Conservation (phyloP, 805 yeast genomes). For the Candida verbasci region DNA sequence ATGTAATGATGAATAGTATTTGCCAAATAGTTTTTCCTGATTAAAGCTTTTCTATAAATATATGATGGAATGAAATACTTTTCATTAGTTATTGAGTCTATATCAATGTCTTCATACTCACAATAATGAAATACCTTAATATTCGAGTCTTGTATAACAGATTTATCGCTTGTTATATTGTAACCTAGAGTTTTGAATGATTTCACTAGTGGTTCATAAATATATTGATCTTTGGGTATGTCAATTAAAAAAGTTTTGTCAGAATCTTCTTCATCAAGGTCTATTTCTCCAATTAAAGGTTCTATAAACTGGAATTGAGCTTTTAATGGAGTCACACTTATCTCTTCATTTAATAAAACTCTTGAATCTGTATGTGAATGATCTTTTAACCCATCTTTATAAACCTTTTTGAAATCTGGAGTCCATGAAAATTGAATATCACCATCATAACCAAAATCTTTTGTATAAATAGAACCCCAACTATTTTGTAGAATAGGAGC, state of each 20-base stretch:
- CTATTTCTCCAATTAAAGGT: slow-evolving; percentile 55
- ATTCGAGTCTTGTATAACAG: slow-evolving; percentile 21
- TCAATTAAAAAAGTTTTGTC: slow-evolving; percentile 27
- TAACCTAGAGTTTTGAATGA: slow-evolving; percentile 27
- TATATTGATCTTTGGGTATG: slow-evolving; percentile 35
- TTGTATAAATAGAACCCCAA: slow-evolving; percentile 67
- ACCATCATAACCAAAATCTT: slow-evolving; percentile 19
- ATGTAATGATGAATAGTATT: slow-evolving; percentile 71
- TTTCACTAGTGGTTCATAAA: slow-evolving; percentile 36
- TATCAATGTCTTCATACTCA: slow-evolving; percentile 84
- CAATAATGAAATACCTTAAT: slow-evolving; percentile 66
- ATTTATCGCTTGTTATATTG: slow-evolving; percentile 13
- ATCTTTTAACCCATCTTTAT: slow-evolving; percentile 41
- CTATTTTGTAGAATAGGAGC: slow-evolving; percentile 78
- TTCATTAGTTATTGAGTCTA: slow-evolving; percentile 52
- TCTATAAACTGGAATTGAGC: slow-evolving; percentile 63
- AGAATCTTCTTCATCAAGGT: slow-evolving; percentile 25
- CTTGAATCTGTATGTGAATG: slow-evolving; percentile 62
- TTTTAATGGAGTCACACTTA: slow-evolving; percentile 52
- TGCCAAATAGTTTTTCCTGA: slow-evolving; percentile 86
- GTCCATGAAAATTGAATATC: slow-evolving; percentile 66
- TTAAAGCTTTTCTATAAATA: slow-evolving; percentile 83
- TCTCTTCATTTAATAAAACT: slow-evolving; percentile 58
- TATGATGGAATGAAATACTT: slow-evolving; percentile 72
- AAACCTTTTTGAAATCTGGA: slow-evolving; percentile 74